Conservation (phyloP, 2,329 filamentous ascomycete species). For the Trichoderma aggressivum region DNA sequence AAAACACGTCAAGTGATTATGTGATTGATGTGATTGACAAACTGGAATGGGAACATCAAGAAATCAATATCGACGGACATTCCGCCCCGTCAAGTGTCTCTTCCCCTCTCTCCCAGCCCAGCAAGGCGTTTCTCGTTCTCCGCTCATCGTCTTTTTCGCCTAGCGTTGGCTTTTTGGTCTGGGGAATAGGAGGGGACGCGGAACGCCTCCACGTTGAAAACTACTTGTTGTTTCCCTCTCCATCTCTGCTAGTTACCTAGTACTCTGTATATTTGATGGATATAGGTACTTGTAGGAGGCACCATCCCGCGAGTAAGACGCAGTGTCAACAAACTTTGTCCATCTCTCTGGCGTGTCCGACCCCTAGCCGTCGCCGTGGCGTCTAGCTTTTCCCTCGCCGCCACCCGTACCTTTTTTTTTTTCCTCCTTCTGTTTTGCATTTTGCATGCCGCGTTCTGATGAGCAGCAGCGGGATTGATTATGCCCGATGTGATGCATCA, state of each 20-base stretch:
- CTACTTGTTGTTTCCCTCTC: neutral
- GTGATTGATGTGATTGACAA: neutral
- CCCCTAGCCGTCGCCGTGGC: neutral
- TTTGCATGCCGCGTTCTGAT: neutral
- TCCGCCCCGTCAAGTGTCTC: neutral
- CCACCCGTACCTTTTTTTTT: conserved; percentile 11
- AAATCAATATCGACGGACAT: neutral
- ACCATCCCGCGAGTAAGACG: conserved; percentile 2
- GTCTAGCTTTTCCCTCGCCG: conserved; percentile 2
- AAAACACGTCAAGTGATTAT: neutral
- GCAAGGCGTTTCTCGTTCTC: neutral
- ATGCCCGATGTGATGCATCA: neutral
- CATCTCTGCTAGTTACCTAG: fast-evolving
- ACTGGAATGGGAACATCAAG: neutral
- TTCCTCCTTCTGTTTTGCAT: neutral
- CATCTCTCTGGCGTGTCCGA: neutral
- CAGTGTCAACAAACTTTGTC: neutral
- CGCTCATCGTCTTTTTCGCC: neutral
- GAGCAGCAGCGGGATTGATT: neutral
- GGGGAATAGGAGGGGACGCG: neutral
- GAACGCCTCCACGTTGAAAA: neutral
- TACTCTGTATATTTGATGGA: neutral
- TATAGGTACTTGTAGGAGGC: neutral
- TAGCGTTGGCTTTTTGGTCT: neutral
- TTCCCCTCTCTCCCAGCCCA: neutral